These are phyloP conservation scores for Teratosphaeria viscida DNA, from an alignment of 2,329 filamentous ascomycete genomes.

Conservation along the genomic window DNA sequence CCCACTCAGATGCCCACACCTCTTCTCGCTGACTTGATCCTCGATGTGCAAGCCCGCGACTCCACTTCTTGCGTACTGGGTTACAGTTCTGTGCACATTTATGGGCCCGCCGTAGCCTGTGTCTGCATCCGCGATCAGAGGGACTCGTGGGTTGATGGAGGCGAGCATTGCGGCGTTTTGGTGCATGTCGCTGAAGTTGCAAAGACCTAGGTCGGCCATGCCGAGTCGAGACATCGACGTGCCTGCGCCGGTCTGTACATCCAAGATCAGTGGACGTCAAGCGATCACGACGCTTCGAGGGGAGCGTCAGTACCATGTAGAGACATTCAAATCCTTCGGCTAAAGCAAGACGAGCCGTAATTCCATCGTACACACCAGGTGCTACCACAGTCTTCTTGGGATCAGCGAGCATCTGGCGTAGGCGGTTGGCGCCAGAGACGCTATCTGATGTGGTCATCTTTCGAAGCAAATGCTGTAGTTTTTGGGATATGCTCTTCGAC, in stretches of 20 bases:
- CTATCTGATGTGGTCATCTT: conserved; percentile 13
- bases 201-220: conserved; percentile 52
- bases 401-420: conserved; percentile 22
- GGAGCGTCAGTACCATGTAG: conserved; percentile 49
- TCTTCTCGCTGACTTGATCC: conserved; percentile 54
- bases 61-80: conserved; percentile 32
- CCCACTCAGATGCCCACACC: conserved; percentile 51
- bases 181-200: conserved; percentile 53
- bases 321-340: conserved; percentile 52
- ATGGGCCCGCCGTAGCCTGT: conserved; percentile 44
- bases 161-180: conserved; percentile 56
- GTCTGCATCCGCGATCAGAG: conserved; percentile 53
- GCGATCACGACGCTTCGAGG: background rate
- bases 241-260: conserved; percentile 48
- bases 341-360: conserved; percentile 54
- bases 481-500: background rate
- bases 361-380: conserved; percentile 59
- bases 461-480: background rate
- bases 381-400: conserved; percentile 39
- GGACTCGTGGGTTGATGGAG: conserved; percentile 43
- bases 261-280: background rate
- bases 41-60: conserved; percentile 53
- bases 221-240: conserved; percentile 52
- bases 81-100: conserved; percentile 18
- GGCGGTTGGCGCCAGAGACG: conserved; percentile 15